Evolutionary conservation across 768 basidiomycete species (phyloP), one percentile per base, ranked within the genome.

Genomic region (Lyophyllum semitale): DNA sequence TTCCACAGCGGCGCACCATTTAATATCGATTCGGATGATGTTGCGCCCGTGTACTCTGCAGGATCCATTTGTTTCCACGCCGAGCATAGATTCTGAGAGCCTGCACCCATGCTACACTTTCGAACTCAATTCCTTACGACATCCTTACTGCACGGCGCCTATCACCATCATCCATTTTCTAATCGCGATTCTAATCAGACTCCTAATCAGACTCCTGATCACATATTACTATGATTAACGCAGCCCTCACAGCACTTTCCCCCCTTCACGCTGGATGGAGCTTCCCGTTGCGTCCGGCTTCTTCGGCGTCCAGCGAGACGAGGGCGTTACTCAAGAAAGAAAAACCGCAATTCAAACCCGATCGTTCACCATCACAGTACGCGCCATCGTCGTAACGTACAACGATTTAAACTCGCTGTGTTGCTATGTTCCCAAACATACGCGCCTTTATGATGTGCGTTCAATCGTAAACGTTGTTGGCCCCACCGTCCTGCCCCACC

Each of bases 101-200:
- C n/a, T n/a, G n/a, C n/a, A n/a, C n/a, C n/a, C n/a, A n/a, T n/a
- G n/a, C n/a, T n/a, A n/a, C n/a, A n/a, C n/a, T n/a, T n/a, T n/a
- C n/a, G n/a, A n/a, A n/a, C n/a, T n/a, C n/a, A n/a, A n/a, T n/a
- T n/a, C 20, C 6, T 30, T 30, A 20, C 26, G 29, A 22, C 25
- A 18, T 30, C 20, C 9, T 22, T 25, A 27, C 29, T 26, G 27
- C 33, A 17, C 18, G 27, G 53, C 45, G 45, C 27, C 37, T 45
- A 54, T 48, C 45, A 30, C 32, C 26, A 32, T 22, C 45, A 38
- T 41, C 43, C 32, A 48, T 51, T 22, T 37, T 40, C 40, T 23
- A 5, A 37, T 51, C 27, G 26, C 35, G 32, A 53, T 43, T 43
- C 17, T 25, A 49, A 44, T 55, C 54, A 48, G 54, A 48, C 43